Base-by-base conservation (phyloP, 495 filamentous ascomycete genomes). In the Schizothecium vesticola region DNA sequence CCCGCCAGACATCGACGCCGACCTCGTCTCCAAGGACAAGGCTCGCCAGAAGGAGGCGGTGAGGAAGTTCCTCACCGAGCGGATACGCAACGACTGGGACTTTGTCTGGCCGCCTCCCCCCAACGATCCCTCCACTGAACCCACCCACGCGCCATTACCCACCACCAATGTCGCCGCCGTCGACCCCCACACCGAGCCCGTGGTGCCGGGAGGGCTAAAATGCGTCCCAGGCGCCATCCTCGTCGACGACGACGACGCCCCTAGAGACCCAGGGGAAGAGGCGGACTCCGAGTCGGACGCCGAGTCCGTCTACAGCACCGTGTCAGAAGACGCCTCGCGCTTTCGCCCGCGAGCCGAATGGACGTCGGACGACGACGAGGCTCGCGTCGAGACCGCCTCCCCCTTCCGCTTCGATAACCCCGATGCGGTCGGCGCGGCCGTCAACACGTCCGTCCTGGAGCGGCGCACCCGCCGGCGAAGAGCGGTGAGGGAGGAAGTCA, bases 401-500 rank as follows among this genome's bases (percentile, higher is more conserved):
- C 84, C 87, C 22, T 91, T 87, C 78, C 83, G 82, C 12, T 92
- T 88, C 73, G 88, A 91, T 65, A 86, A 68, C 43, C 89, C 89
- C 2, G 88, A 91, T 66, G 80, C 81, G 8, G 80, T 91, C 13
- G 87, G 82, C 3, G 75, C 74, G 2, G 79, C 76, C 33, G 78
- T 82, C 6, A 75, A 80, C 65, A 77, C 68, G 33, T 75, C 77
- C 0, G 75, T 74, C 12, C 64, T 81, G 28, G 74, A 77, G 23
- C 81, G 86, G 65, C 82, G 86, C 51, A 87, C 89, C 58, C 81
- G 84, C 64, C 86, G 87, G 68, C 82, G 91, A 69, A 82, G 85
- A 69, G 83, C 80, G 11, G 75, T 91, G 64, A 84, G 90, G 63
- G 90, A 90, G 36, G 94, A 98, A 74, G 87, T 91, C 84, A 74